Percentiles rank a stretch among this genome's conserved stretches.
phyloP scores from a whole-genome alignment of 371 early-diverging fungal species.

The Lichtheimia ramosa region DNA sequence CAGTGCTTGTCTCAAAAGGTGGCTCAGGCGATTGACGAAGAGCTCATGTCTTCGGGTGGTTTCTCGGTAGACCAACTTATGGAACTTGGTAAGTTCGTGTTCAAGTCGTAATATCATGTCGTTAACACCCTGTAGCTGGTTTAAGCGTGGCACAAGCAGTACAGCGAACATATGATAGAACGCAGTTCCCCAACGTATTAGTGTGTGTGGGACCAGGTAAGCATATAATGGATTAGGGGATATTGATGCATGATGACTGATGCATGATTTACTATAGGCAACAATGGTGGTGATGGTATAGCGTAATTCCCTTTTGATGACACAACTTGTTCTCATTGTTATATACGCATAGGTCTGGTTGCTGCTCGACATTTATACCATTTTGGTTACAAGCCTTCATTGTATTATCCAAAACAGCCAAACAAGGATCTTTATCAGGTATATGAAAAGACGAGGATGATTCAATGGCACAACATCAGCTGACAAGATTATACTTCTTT shows the following conservation, averaged over 20 bases:
- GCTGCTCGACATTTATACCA: conserved; percentile 87
- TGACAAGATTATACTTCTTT: too few species aligned
- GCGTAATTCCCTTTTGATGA: neutral
- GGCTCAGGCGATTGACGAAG: conserved; percentile 80
- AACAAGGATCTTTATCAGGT: conserved; percentile 69
- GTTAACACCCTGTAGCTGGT: conserved; percentile 60
- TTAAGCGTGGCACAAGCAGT: conserved; percentile 87
- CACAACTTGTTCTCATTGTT: neutral
- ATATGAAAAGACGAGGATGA: neutral
- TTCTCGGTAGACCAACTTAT: conserved; percentile 88
- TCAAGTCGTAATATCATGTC: neutral
- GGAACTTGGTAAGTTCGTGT: conserved; percentile 63
- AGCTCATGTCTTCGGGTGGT: conserved; percentile 85
- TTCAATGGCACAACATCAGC: too few species aligned
- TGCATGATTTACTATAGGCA: conserved; percentile 34
- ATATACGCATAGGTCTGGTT: conserved; percentile 64
- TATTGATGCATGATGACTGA: too few species aligned
- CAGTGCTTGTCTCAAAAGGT: conserved; percentile 76
- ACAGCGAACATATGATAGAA: conserved; percentile 62
- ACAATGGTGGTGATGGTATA: conserved; percentile 95
- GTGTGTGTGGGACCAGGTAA: conserved; percentile 83
- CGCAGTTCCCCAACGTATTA: conserved; percentile 55
- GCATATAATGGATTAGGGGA: too few species aligned
- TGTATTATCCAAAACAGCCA: conserved; percentile 80
- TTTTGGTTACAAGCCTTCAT: conserved; percentile 80